These are phyloP conservation scores for Melampsora abietis-canadensis DNA, from an alignment of 1,284 basidiomycete genomes.

Conservation along the genomic window DNA sequence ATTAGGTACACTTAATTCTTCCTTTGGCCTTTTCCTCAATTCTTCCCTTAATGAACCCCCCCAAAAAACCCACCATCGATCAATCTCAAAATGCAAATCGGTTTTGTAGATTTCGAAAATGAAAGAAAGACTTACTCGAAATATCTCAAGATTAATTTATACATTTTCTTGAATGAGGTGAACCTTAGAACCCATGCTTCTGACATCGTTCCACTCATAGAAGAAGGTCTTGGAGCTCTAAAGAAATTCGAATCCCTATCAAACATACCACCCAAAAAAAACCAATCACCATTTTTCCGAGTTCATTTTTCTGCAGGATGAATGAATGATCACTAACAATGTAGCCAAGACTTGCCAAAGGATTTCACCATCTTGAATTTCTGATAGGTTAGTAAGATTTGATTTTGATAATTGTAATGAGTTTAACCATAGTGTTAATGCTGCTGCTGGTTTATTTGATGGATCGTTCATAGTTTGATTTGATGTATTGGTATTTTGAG, in stretches of 20 bases:
- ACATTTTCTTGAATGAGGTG: constrained; percentile 74
- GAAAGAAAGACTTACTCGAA: constrained; percentile 58
- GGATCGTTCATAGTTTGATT: too few relatives aligned
- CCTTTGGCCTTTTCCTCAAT: constrained; percentile 14
- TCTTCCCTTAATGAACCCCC: constrained; percentile 62
- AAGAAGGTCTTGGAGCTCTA: constrained; percentile 35
- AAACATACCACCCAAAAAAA: not conserved
- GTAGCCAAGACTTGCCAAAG: constrained; percentile 32
- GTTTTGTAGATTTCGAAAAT: not conserved
- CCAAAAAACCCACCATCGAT: constrained; percentile 54
- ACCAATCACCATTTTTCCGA: not conserved
- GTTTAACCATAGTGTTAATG: constrained; percentile 29
- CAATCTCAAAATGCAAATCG: not conserved
- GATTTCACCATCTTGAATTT: constrained; percentile 27
- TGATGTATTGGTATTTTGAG: too few relatives aligned
- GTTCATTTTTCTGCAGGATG: too few relatives aligned
- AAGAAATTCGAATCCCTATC: constrained; percentile 27
- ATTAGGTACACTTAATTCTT: constrained; percentile 70
- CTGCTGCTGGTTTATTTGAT: constrained; percentile 1
- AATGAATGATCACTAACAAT: constrained; percentile 14
- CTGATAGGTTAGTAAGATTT: not conserved
- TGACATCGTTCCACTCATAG: constrained; percentile 52
- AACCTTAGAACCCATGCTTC: constrained; percentile 90
- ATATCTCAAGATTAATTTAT: constrained; percentile 81
- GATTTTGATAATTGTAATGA: constrained; percentile 28